Base-by-base conservation (phyloP, 75 land plant genomes). In the Isoetes taiwanensis region DNA sequence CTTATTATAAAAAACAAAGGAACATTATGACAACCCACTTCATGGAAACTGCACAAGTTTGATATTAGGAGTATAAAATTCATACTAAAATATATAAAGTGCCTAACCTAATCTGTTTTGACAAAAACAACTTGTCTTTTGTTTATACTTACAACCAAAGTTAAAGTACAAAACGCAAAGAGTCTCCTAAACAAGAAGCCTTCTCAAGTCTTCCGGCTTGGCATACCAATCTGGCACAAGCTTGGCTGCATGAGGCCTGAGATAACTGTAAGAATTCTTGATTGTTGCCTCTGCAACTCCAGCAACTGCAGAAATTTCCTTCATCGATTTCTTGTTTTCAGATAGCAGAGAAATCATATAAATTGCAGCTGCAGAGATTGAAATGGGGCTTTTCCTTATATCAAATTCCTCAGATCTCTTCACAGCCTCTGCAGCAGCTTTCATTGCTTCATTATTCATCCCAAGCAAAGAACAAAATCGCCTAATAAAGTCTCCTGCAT, bases 401-500 rank as follows among this genome's bases (percentile, higher is more conserved):
- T 90, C 97, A 58, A 90, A 66, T 69, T 83, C 87, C 64, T 85
- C 91, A 8, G 84, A 74, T 48, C 72, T 86, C 73, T 76, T 76
- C 29, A 90, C 97, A 5, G 94, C 70, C 58, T 90, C 97, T 26
- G 90, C 80, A 28, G 93, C 97, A 53, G 97, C 97, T 63, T 81
- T 83, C n/a, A 86, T 71, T n/a, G 81, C 75, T 56, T 76, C 79
- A 58, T 90, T 79, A 28, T 28, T 64, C 97, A 90, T 86, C 1
- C 82, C 81, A 59, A 90, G 78, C 65, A 83, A 80, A 1, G 97
- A 90, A 64, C 97, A 90, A 64, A 86, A 90, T 0, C 97, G 73
- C 65, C 93, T 82, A 76, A 87, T 62, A 38, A 83, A 91, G 72
- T 86, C 97, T 2, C 94, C 97, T 38, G 89, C 97, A 71, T 91